phyloP scores from a whole-genome alignment of 345 rosid genomes.

The Combretum micranthum region DNA sequence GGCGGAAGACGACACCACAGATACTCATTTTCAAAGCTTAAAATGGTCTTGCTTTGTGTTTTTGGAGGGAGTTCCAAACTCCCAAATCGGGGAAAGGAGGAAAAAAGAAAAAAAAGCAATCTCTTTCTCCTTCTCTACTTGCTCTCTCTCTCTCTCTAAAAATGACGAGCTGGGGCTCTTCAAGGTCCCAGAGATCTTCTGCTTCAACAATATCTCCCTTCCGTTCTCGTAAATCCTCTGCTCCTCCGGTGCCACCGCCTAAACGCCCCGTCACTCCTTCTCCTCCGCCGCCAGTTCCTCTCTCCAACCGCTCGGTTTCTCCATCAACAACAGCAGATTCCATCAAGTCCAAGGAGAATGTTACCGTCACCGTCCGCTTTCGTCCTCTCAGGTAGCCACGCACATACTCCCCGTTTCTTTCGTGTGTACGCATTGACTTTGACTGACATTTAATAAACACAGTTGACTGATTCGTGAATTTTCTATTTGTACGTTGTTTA shows the following conservation, averaged over 20 bases:
- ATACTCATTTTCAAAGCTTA: conserved; percentile 13
- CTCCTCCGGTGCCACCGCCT: conserved; percentile 31
- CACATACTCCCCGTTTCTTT: conserved; percentile 1
- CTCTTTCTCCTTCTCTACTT: conserved; percentile 5
- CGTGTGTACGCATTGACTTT: neutral
- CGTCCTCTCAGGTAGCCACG: conserved; percentile 68
- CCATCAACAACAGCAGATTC: conserved; percentile 23
- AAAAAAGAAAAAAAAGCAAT: neutral
- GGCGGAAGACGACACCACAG: neutral
- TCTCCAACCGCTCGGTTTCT: conserved; percentile 21
- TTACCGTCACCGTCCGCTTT: conserved; percentile 72
- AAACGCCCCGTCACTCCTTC: conserved; percentile 43
- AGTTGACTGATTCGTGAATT: neutral
- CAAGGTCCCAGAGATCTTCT: conserved; percentile 53
- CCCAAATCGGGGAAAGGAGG: no score
- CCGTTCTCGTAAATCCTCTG: conserved; percentile 69
- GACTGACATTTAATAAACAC: neutral
- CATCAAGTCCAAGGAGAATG: conserved; percentile 57
- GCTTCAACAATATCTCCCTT: conserved; percentile 51
- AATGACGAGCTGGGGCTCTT: conserved; percentile 42
- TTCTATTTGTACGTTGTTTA: neutral
- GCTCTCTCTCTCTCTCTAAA: conserved; percentile 7
- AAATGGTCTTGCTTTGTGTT: neutral
- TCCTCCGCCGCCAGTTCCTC: conserved; percentile 27
- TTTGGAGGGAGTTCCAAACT: conserved; percentile 5